Percentiles rank a stretch among this genome's conserved stretches.
phyloP scores from a whole-genome alignment of 495 filamentous ascomycete genomes.

The Neurospora sp. region DNA sequence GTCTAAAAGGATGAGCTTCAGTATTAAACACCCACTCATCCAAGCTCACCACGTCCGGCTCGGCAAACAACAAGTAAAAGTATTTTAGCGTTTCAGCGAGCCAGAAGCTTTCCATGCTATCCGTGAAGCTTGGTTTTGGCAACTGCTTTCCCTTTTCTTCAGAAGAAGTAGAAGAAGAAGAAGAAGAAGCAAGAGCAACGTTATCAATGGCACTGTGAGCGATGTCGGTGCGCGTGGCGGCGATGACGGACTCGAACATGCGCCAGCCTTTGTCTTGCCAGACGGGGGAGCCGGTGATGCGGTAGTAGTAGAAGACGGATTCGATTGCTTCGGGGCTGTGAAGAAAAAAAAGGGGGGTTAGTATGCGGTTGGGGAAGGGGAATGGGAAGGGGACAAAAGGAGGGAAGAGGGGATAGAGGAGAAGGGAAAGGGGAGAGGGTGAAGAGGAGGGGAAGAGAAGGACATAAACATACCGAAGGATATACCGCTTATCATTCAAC shows the following conservation, averaged over 20 bases:
- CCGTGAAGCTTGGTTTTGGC: slow-evolving; percentile 12
- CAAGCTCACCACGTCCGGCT: slow-evolving; percentile 60
- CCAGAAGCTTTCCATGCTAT: slow-evolving; percentile 57
- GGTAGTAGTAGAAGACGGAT: slow-evolving; percentile 92
- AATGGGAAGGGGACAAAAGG: background rate
- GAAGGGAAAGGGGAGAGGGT: no score
- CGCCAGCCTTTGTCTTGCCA: slow-evolving; percentile 87
- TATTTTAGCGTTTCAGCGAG: slow-evolving; percentile 84
- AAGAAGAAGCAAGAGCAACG: slow-evolving; percentile 27
- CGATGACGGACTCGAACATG: slow-evolving; percentile 72
- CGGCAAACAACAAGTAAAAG: slow-evolving; percentile 80
- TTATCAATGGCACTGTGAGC: slow-evolving; percentile 69
- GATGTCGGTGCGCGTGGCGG: slow-evolving; percentile 51
- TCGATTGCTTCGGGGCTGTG: slow-evolving; percentile 83
- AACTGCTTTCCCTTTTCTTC: background rate
- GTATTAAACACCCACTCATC: slow-evolving; percentile 78
- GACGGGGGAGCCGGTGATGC: slow-evolving; percentile 66
- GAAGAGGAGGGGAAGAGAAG: background rate
- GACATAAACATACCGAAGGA: slow-evolving; percentile 50
- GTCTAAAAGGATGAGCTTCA: slow-evolving; percentile 47
- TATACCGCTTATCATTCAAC: slow-evolving; percentile 54
- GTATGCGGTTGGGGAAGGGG: background rate
- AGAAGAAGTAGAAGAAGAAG: no score
- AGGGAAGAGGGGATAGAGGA: no score
- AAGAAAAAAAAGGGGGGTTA: no score